A percentile compares a stretch with the other conserved stretches of the same genome.
Evolutionary conservation across 2,329 filamentous ascomycete species (phyloP).

Genomic region (Penicillium sp.): DNA sequence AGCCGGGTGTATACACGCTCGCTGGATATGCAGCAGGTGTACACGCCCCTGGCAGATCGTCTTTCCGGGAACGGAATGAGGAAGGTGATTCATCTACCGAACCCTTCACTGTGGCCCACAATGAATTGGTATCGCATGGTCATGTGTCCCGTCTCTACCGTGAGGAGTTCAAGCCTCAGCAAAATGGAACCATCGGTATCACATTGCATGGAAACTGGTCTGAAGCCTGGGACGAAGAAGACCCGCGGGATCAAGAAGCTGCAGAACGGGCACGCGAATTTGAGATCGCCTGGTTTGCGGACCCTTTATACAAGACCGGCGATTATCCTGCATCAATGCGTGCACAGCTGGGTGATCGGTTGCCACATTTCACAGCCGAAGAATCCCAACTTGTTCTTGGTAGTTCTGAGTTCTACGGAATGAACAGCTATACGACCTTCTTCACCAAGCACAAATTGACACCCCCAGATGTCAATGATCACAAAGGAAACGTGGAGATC

Average conservation of each 20-base stretch:
- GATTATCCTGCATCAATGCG: slow-evolving; percentile 78
- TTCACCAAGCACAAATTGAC: slow-evolving; percentile 71
- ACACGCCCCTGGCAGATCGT: slow-evolving; percentile 75
- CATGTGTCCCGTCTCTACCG: slow-evolving; percentile 74
- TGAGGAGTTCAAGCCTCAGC: slow-evolving; percentile 70
- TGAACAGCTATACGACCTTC: slow-evolving; percentile 86
- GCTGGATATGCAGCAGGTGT: slow-evolving; percentile 73
- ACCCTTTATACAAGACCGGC: slow-evolving; percentile 73
- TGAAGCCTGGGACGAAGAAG: slow-evolving; percentile 74
- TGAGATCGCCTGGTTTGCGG: slow-evolving; percentile 78
- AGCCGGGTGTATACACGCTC: slow-evolving; percentile 78
- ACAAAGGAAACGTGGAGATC: slow-evolving; percentile 71
- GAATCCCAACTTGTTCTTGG: slow-evolving; percentile 70
- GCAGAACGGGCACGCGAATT: slow-evolving; percentile 78
- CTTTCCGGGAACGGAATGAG: slow-evolving; percentile 68
- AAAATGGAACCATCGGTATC: slow-evolving; percentile 75
- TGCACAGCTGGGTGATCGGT: slow-evolving; percentile 72
- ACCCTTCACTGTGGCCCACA: slow-evolving; percentile 77
- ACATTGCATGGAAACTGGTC: slow-evolving; percentile 76
- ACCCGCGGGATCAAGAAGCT: slow-evolving; percentile 70
- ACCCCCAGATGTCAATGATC: slow-evolving; percentile 59
- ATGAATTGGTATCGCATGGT: slow-evolving; percentile 73
- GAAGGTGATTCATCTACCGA: slow-evolving; percentile 73
- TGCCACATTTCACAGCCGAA: slow-evolving; percentile 71
- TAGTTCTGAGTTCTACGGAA: slow-evolving; percentile 84